phyloP scores from a whole-genome alignment of 768 basidiomycete species.

The Naganishia vaughanmartiniae region DNA sequence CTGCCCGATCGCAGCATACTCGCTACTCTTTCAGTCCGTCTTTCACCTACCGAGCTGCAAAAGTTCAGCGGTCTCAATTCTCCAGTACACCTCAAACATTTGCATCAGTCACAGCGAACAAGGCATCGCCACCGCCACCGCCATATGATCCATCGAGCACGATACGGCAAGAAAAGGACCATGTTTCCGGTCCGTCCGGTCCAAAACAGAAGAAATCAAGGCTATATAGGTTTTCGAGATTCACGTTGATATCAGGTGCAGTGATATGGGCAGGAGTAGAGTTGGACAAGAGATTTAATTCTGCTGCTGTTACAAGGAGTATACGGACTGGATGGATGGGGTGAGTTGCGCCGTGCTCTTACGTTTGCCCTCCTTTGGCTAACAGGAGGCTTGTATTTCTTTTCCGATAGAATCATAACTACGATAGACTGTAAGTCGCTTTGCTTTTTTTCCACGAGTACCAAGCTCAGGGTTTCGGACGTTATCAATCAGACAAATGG shows the following conservation, averaged over 20 bases:
- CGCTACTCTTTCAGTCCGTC: background rate
- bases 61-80: background rate
- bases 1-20: background rate
- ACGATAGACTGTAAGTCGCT: conserved; percentile 48
- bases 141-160: background rate
- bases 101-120: background rate
- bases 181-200: background rate
- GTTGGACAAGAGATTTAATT: conserved; percentile 60
- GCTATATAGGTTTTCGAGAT: conserved; percentile 18
- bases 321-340: conserved; percentile 61
- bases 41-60: background rate
- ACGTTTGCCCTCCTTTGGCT: background rate
- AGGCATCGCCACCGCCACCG: background rate
- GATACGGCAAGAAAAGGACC: background rate
- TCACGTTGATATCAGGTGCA: background rate
- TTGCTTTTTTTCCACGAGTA: background rate
- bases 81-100: background rate
- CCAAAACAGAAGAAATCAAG: conserved; percentile 15
- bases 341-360: conserved; percentile 38
- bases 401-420: conserved; percentile 37
- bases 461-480: too few relatives aligned
- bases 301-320: conserved; percentile 61
- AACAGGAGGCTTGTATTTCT: background rate
- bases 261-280: conserved; percentile 24
- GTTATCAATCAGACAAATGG: conserved; percentile 64